phyloP scores from a whole-genome alignment of 768 basidiomycete species.

The Termitomyces sp. region DNA sequence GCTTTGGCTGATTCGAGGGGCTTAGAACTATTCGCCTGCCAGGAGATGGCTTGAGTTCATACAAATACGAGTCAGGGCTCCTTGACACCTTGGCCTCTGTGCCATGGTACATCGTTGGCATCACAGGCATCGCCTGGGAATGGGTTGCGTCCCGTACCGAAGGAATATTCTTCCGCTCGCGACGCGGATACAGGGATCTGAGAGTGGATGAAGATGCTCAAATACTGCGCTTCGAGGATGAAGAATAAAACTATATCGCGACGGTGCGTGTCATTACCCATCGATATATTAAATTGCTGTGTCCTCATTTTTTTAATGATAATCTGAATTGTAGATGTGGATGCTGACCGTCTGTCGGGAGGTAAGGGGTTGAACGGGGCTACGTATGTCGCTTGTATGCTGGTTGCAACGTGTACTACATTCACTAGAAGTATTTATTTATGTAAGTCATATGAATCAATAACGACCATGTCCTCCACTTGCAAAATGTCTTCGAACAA shows the following conservation, averaged over 20 bases:
- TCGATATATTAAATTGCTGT: no score
- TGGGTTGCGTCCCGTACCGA: slow-evolving; percentile 52
- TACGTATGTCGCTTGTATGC: background rate
- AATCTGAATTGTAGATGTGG: background rate
- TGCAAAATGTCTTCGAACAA: no score
- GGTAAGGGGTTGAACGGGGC: background rate
- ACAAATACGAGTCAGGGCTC: slow-evolving; percentile 35
- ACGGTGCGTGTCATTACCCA: background rate
- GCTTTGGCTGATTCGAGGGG: slow-evolving; percentile 8
- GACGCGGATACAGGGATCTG: slow-evolving; percentile 72
- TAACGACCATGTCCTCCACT: background rate
- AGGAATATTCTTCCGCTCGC: slow-evolving; percentile 36
- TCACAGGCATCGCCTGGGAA: slow-evolving; percentile 71
- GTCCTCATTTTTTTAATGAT: background rate
- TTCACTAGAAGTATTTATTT: background rate
- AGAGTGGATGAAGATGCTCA: slow-evolving; percentile 89
- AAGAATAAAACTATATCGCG: slow-evolving; percentile 33
- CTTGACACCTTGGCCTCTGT: slow-evolving; percentile 80
- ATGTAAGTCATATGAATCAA: background rate
- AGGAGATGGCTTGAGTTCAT: slow-evolving; percentile 38
- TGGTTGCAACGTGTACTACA: background rate
- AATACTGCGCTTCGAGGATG: slow-evolving; percentile 81
- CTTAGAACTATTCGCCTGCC: slow-evolving; percentile 76
- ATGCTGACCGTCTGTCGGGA: background rate
- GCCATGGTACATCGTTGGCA: slow-evolving; percentile 85